phyloP scores from a whole-genome alignment of 2,329 filamentous ascomycete species.

The Phialophora chinensis region DNA sequence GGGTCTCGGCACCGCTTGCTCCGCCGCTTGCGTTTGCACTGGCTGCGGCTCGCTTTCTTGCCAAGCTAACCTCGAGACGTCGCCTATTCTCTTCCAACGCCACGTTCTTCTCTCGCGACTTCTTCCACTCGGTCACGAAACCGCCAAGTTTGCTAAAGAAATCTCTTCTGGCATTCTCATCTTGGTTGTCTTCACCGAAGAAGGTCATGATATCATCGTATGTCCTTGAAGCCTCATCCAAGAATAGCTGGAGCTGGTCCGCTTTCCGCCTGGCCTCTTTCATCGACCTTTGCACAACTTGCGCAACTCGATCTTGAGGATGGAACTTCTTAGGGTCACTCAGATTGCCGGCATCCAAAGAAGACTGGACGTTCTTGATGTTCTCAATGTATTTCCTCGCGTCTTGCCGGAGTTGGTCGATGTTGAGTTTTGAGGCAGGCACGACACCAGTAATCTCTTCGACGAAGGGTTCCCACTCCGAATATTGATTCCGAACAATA shows the following conservation, averaged over 20 bases:
- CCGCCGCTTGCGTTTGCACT: slow-evolving; percentile 50
- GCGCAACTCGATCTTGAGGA: slow-evolving; percentile 90
- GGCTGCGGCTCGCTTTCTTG: slow-evolving; percentile 73
- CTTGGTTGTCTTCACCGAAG: slow-evolving; percentile 90
- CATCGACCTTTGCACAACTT: slow-evolving; percentile 91
- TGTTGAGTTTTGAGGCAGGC: slow-evolving; percentile 84
- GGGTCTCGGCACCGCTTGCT: slow-evolving; percentile 34
- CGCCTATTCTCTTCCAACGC: slow-evolving; percentile 78
- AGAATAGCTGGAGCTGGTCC: slow-evolving; percentile 90
- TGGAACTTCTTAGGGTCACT: slow-evolving; percentile 98
- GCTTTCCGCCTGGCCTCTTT: slow-evolving; percentile 96
- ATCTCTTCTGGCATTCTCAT: slow-evolving; percentile 90
- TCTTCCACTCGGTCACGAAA: slow-evolving; percentile 95
- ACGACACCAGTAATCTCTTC: slow-evolving; percentile 84
- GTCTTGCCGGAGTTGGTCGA: slow-evolving; percentile 86
- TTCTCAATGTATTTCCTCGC: slow-evolving; percentile 93
- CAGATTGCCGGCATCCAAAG: slow-evolving; percentile 89
- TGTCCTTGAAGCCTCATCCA: slow-evolving; percentile 88
- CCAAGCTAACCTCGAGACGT: slow-evolving; percentile 89
- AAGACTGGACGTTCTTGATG: slow-evolving; percentile 89
- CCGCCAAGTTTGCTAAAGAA: slow-evolving; percentile 93
- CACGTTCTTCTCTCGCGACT: slow-evolving; percentile 91
- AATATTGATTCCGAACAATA: slow-evolving; percentile 94
- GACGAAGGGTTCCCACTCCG: slow-evolving; percentile 88
- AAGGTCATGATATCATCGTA: slow-evolving; percentile 97